Base-by-base conservation (phyloP, 371 early-diverging fungal genomes). In the Entomophthora muscae region DNA sequence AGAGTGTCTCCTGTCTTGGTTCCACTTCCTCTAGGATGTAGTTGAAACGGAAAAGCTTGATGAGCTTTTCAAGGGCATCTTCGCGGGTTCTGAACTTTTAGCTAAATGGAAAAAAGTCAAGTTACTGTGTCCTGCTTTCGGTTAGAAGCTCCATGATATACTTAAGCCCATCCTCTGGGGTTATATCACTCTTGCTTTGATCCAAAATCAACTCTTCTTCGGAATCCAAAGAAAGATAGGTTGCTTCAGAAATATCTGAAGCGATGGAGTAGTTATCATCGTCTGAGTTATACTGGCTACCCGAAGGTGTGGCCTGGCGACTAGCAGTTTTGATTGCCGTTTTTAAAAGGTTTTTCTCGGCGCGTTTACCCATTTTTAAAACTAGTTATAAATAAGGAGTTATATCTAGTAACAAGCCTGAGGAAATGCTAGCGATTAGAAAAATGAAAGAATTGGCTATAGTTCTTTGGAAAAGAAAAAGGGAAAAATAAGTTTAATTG, bases 161-260 rank as follows among this genome's bases (percentile, higher is more conserved):
- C 21, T 29, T 28, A 2, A 61, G 7, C 7, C 10, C 33, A 32
- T 32, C 61, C 21, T 61, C 61, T 17, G 61, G 52, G 3, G 10
- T 17, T 2, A 23, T 52, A 2, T 62, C 30, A 26, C 3, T 3
- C 26, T 62, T 53, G 26, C 13, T 28, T 3, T 62, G 52, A 32
- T 23, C 33, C 28, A 62, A 52, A 52, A 26, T 52, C 3, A 17
- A 5, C 42, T 62, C 29, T 29, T 52, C 52, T 22, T 62, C 62
- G 53, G 12, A 52, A 5, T 62, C 62, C 17, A 62, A 26, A 28
- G 17, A 17, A 23, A 62, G 23, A 53, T 62, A 62, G 10, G 62
- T 62, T 13, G 42, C 62, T 22, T 62, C 62, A 3, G 62, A 62
- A 27, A 33, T 12, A 24, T 62, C 62, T 21, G 62, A 62, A 29